A percentile compares a stretch with the other conserved stretches of the same genome.
Evolutionary conservation across 208 protist species (phyloP).

Genomic region (Herpetomonas muscarum): DNA sequence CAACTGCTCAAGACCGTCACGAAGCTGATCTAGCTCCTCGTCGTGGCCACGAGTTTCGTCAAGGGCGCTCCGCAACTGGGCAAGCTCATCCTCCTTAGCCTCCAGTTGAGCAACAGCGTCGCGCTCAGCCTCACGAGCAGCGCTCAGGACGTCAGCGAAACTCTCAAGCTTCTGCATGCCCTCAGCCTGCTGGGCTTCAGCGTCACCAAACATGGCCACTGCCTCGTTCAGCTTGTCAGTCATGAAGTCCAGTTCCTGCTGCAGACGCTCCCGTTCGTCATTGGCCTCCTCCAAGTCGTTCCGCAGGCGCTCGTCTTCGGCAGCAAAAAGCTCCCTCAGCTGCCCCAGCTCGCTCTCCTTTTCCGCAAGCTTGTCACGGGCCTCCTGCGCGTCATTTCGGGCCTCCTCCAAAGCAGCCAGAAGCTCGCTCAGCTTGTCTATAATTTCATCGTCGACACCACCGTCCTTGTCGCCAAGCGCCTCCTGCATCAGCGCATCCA

Average conservation of each 20-base stretch:
- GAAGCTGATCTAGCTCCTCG: background rate
- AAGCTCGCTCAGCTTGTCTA: slow-evolving; percentile 32
- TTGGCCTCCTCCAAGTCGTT: slow-evolving; percentile 22
- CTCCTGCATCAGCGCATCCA: slow-evolving; percentile 23
- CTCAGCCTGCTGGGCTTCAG: slow-evolving; percentile 3
- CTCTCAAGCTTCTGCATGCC: background rate
- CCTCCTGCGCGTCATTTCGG: slow-evolving; percentile 7
- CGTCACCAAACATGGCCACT: slow-evolving; percentile 7
- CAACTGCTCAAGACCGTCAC: slow-evolving; percentile 3
- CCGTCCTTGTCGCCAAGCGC: slow-evolving; percentile 1
- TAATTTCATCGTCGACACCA: slow-evolving; percentile 8
- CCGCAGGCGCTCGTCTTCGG: slow-evolving; percentile 18
- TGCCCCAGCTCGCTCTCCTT: slow-evolving; percentile 14
- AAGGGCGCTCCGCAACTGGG: background rate
- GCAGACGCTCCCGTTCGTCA: slow-evolving; percentile 7
- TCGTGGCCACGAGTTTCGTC: background rate
- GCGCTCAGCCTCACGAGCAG: background rate
- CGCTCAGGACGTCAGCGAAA: background rate
- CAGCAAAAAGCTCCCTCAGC: slow-evolving; percentile 12
- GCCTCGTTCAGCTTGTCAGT: slow-evolving; percentile 16
- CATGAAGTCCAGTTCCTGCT: slow-evolving; percentile 16
- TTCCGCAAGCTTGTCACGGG: slow-evolving; percentile 5
- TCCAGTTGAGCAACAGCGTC: background rate
- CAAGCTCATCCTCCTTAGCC: slow-evolving; percentile 2
- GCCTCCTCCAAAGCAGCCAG: slow-evolving; percentile 24